These are phyloP conservation scores for Kuraishia floccosa DNA, from an alignment of 805 yeast genomes.

Conservation along the genomic window DNA sequence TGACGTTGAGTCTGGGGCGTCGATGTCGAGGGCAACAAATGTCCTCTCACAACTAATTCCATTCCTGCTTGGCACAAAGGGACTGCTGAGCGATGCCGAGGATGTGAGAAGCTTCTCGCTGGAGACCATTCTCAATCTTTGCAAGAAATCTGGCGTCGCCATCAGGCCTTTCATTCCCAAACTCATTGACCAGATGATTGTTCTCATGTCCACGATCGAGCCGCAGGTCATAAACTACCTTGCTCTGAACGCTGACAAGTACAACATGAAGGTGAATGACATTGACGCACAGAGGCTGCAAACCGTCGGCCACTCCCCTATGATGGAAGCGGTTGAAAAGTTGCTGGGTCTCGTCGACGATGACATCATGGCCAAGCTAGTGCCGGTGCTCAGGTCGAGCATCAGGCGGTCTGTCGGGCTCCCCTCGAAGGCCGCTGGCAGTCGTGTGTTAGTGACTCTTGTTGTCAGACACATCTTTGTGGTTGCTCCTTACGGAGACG, in stretches of 20 bases:
- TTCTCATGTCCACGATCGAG: slow-evolving; percentile 76
- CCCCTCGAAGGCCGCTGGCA: slow-evolving; percentile 83
- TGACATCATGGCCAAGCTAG: slow-evolving; percentile 31
- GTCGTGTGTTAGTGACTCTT: slow-evolving; percentile 57
- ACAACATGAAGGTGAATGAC: slow-evolving; percentile 56
- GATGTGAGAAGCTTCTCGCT: slow-evolving; percentile 73
- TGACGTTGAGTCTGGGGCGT: slow-evolving; percentile 23
- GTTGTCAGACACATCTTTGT: slow-evolving; percentile 41
- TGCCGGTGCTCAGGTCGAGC: slow-evolving; percentile 39
- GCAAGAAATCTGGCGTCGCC: slow-evolving; percentile 49
- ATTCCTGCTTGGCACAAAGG: slow-evolving; percentile 67
- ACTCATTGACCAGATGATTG: slow-evolving; percentile 57
- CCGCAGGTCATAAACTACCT: slow-evolving; percentile 85
- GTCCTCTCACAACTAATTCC: slow-evolving; percentile 58
- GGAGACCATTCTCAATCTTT: slow-evolving; percentile 58
- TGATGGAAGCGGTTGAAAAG: slow-evolving; percentile 77
- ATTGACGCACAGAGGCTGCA: slow-evolving; percentile 71
- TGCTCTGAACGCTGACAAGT: slow-evolving; percentile 81
- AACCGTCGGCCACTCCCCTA: slow-evolving; percentile 70
- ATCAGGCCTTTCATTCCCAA: slow-evolving; percentile 58
- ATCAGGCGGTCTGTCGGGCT: slow-evolving; percentile 71
- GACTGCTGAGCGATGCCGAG: slow-evolving; percentile 75
- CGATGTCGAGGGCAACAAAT: slow-evolving; percentile 15
- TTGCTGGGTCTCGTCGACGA: slow-evolving; percentile 50
- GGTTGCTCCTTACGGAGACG: slow-evolving; percentile 42